Base-by-base conservation (phyloP, 2,329 filamentous ascomycete species). In the Calonectria pseudoreteaudii region DNA sequence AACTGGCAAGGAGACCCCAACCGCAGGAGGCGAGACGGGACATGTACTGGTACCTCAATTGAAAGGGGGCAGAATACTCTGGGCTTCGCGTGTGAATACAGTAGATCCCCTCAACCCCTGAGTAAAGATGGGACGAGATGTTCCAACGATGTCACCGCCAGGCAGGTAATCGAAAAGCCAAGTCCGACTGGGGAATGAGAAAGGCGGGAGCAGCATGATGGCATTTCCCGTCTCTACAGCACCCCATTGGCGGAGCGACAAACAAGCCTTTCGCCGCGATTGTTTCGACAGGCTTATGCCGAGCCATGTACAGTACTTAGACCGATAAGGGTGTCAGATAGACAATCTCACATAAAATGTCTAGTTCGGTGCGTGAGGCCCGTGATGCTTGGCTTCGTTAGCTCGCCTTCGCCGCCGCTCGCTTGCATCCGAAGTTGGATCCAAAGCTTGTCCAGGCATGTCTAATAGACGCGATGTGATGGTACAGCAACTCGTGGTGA, bases 71-170 rank as follows among this genome's bases (percentile, higher is more conserved):
- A 30, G 20, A 44, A 64, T 52, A 60, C 18, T 36, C 14, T 67
- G 36, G 44, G 65, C 44, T 58, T 23, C 34, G 56, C 28, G 58
- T 66, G 66, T 44, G 66, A 66, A 58, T 34, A 62, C 56, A 62
- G 56, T 62, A 41, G 58, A 66, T 68, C 60, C 64, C n/a, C 53
- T 30, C 30, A 28, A 65, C 30, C n/a, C 30, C 66, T 38, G 66
- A 49, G 47, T 34, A 44, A 50, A 64, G 70, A 72, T 72, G 70
- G 50, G 66, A 69, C 60, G 66, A 56, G 66, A 66, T 66, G 66
- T 49, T 49, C 60, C 41, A 47, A 26, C 60, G 60, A 62, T 62
- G 56, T 41, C 56, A 62, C 68, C 44, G n/a, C 31, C 62, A 49
- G 60, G 60, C 60, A 65, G 41, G 41, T 65, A 44, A 47, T 65